Evolutionary conservation across 371 early-diverging fungal genomes (phyloP), one percentile per base, ranked within the genome.

Genomic region (Blakeslea trispora): DNA sequence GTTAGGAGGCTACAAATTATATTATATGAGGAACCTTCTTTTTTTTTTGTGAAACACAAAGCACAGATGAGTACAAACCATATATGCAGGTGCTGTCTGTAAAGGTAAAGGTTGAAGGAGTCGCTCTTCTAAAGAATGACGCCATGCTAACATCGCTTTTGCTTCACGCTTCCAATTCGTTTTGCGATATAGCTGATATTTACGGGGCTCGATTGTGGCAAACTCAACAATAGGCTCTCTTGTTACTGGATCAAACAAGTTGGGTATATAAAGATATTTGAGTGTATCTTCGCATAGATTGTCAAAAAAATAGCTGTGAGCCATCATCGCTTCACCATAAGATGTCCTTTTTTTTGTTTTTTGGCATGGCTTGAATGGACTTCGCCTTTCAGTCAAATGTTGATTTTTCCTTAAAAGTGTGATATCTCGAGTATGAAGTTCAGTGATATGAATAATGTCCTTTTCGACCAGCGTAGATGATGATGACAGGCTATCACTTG

Each of bases 111-210:
- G 51, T 7, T 45, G 5, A 0, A n/a, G 43, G 1, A 59, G 15
- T 0, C 59, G 34, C 1, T 45, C 42, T 49, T 67, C 55, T 24
- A 71, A 44, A 0, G 49, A 5, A 28, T 66, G 61, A 28, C 63
- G 66, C 77, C 77, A 77, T 0, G 65, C 61, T 35, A 52, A 42
- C 14, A 77, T 39, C 1, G 69, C 68, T 18, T 73, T 73, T n/a
- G 56, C 56, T 50, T 77, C 77, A 8, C 57, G 57, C 23, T 68
- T 68, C 46, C 57, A 55, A 35, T 54, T 67, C 5, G 59, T 53
- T 19, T 62, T 66, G 3, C 68, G 62, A 22, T 57, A 46, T 0
- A 71, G 53, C 10, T 57, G 56, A 15, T 55, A 63, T 40, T 57
- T 48, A 21, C 72, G 46, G 1, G 72, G 69, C 35, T 64, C 60